Evolutionary conservation across 2,329 filamentous ascomycete species (phyloP), one percentile per base, ranked within the genome.

Genomic region (Myriangium duriaei): DNA sequence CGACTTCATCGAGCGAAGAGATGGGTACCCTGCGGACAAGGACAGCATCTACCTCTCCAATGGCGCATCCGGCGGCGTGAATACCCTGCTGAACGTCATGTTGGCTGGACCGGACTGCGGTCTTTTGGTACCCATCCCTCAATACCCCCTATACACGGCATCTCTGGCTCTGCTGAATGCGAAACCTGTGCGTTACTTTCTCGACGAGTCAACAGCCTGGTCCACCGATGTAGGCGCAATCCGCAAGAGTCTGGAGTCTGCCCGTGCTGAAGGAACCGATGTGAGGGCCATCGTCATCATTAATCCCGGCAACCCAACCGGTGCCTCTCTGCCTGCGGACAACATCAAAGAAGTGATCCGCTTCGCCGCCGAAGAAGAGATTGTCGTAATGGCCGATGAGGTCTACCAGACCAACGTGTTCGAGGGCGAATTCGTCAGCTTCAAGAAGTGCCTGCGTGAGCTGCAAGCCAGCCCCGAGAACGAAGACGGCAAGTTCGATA

Each of bases 361-460:
- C 47, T 81, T 95, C 46, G 88, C 91, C 28, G 79, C 77, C 17
- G 71, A 87, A 59, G 76, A 95, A 68, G 76, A 79, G 50, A 72
- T 98, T 16, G 86, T 96, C 40, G 69, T 96, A 47, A 74, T 98
- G 53, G 91, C 91, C 37, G 91, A 98, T 55, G 91, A 98, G 63
- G 91, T 98, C 26, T 98, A 98, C 74, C 91, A 98, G 66, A 96
- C 91, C 56, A 98, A 98, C 62, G 82, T 98, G 51, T 98, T 98
- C 64, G 68, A 81, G 45, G 91, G 91, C 60, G 72, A 88, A 58
- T 98, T 98, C 69, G 76, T 83, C 64, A 92, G 83, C 54, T 96
- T 98, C 79, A 96, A 96, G 68, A 77, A 81, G 51, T 77, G 80
- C 29, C 74, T 98, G 35, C 76, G 87, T 46, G 71, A 80, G 50